Conservation (phyloP, 139 green algal genomes). For the Parachlorella kessleri region DNA sequence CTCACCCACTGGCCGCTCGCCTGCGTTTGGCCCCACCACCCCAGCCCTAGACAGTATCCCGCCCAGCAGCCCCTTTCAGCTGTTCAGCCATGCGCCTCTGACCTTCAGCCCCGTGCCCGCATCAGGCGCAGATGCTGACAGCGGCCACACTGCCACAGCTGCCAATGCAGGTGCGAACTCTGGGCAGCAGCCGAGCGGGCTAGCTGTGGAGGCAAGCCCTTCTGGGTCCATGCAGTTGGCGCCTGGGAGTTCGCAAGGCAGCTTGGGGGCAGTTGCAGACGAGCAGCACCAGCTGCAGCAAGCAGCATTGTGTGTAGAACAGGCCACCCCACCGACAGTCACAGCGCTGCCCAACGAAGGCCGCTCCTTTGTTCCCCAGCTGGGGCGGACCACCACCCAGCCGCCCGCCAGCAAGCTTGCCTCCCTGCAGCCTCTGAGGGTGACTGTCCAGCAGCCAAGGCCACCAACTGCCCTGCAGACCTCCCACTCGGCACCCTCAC, state of each 20-base stretch:
- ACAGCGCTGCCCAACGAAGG: neutral
- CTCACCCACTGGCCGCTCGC: too few relatives aligned
- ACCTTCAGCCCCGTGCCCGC: neutral
- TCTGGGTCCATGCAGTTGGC: neutral
- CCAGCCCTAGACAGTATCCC: too few relatives aligned
- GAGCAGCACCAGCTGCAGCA: too few relatives aligned
- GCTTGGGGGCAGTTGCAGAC: too few relatives aligned
- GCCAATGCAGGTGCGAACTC: neutral
- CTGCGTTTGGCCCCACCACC: too few relatives aligned
- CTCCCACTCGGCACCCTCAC: too few relatives aligned
- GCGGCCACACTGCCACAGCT: neutral
- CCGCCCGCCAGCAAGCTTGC: neutral
- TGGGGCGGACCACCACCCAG: neutral
- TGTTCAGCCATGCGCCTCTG: too few relatives aligned
- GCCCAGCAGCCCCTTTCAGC: neutral
- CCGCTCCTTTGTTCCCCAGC: neutral
- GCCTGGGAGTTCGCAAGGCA: neutral
- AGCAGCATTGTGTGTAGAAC: too few relatives aligned
- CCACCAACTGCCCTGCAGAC: too few relatives aligned
- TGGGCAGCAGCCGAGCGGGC: neutral
- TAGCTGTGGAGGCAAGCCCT: neutral
- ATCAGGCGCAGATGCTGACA: neutral
- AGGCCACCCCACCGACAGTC: neutral
- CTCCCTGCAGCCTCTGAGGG: neutral
- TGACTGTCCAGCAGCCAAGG: too few relatives aligned